Conservation (phyloP, 1,284 basidiomycete genomes). For the Boletellus dicymbophilus region DNA sequence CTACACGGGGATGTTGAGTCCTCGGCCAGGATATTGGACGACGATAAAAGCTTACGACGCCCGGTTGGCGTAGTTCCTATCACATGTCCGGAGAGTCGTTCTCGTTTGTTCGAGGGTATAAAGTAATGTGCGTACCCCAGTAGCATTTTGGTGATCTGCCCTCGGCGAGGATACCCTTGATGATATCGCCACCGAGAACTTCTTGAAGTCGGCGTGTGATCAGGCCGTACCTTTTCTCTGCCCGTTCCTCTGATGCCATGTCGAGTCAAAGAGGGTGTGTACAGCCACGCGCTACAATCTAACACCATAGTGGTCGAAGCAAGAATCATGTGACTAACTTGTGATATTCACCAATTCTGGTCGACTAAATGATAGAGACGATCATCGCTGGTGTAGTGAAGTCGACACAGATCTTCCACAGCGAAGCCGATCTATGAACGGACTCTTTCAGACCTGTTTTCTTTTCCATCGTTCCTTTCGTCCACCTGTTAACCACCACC, state of each 20-base stretch:
- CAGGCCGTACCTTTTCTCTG: constrained; percentile 76
- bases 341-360: no score
- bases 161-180: constrained; percentile 83
- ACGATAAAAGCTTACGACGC: constrained; percentile 70
- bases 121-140: constrained; percentile 69
- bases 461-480: no score
- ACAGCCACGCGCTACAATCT: no score
- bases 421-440: no score
- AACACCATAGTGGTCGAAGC: no score
- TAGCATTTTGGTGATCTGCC: constrained; percentile 80
- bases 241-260: constrained; percentile 30
- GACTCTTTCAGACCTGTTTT: no score
- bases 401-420: no score
- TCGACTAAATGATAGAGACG: no score
- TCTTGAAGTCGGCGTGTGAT: constrained; percentile 91
- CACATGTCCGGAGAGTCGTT: constrained; percentile 2
- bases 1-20: constrained; percentile 41
- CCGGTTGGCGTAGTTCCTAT: constrained; percentile 93
- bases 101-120: background rate
- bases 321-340: no score
- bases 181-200: constrained; percentile 83
- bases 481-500: no score
- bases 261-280: background rate
- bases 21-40: background rate
- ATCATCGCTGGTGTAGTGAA: no score